Evolutionary conservation across 176 grass and related monocot genomes (phyloP), one percentile per base, ranked within the genome.

Genomic region (Miscanthus lutarioriparius): DNA sequence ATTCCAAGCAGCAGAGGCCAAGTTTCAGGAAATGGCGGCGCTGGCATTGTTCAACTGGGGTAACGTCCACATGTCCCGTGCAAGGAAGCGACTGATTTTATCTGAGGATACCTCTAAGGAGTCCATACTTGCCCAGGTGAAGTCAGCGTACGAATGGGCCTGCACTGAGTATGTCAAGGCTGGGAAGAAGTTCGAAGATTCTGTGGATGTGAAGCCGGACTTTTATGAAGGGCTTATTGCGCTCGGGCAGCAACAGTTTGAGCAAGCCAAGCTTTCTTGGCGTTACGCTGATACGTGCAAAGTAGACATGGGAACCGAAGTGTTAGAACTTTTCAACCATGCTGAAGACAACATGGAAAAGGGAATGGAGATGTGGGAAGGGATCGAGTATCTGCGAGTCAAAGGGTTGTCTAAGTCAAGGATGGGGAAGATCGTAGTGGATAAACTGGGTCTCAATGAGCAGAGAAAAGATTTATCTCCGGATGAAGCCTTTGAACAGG

Each of bases 201-300:
- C 87, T 19, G 69, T 98, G 33, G 92, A 95, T 41, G 82, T 93
- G 15, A 95, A 93, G 77, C 91, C 93, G 2, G 89, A 98, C 43
- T 95, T 98, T 30, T 98, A 93, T 45, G 96, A 95, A 82, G 91
- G 91, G 12, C 83, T 91, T 66, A 76, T 95, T 72, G 92, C 95
- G 16, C 89, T 98, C 27, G 93, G 85, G 10, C 85, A 88, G 48
- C 90, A 92, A 35, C 89, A 98, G 66, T 98, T 98, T 67, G 96
- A 98, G 74, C 93, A 88, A 54, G 96, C 96, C 82, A 98, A 92
- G 77, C 93, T 98, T 90, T 90, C 87, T 51, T 98, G 96, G 96
- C 80, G 83, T 58, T 88, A 98, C 64, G 93, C 81, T 56, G 74
- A 91, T 71, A 90, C 89, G 43, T 91, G 85, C 38, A 87, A 90